A percentile compares a stretch with the other conserved stretches of the same genome.
These are phyloP conservation scores for Batkoa obscura DNA, from an alignment of 371 early-diverging fungal genomes.

Conservation along the genomic window DNA sequence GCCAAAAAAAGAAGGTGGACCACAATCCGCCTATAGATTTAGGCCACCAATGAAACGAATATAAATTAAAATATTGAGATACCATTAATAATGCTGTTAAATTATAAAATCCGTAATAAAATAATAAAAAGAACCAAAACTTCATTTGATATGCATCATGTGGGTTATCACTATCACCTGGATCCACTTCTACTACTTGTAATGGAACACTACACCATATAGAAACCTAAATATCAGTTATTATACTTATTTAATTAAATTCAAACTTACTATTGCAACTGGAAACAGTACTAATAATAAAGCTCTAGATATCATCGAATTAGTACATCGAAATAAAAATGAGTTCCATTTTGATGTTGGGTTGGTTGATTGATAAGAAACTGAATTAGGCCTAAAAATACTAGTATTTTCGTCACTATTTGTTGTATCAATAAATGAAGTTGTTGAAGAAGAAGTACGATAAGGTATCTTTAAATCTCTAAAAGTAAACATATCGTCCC, in stretches of 20 bases:
- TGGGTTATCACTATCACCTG: neutral
- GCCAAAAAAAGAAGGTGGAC: slow-evolving; percentile 41
- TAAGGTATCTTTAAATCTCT: neutral
- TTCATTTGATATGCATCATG: slow-evolving; percentile 14
- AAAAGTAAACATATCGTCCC: slow-evolving; percentile 7
- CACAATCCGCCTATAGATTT: slow-evolving; percentile 28
- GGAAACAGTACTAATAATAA: slow-evolving; percentile 2
- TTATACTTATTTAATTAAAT: neutral
- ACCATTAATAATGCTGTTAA: slow-evolving; percentile 42
- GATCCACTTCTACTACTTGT: neutral
- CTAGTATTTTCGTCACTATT: neutral
- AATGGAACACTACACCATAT: slow-evolving; percentile 3
- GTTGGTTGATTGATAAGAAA: neutral
- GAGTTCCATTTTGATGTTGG: neutral
- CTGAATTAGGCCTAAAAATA: neutral
- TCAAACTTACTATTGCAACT: slow-evolving; percentile 1
- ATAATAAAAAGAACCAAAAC: slow-evolving; percentile 55
- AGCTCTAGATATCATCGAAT: neutral
- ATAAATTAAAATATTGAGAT: slow-evolving; percentile 48
- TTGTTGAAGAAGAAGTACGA: neutral
- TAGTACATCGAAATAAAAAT: slow-evolving; percentile 1
- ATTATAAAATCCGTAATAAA: slow-evolving; percentile 54
- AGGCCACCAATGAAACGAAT: slow-evolving; percentile 64
- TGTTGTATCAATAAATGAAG: neutral
- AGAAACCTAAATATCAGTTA: neutral